These are phyloP conservation scores for Parathielavia hyrcaniae DNA, from an alignment of 495 filamentous ascomycete species.

Conservation along the genomic window DNA sequence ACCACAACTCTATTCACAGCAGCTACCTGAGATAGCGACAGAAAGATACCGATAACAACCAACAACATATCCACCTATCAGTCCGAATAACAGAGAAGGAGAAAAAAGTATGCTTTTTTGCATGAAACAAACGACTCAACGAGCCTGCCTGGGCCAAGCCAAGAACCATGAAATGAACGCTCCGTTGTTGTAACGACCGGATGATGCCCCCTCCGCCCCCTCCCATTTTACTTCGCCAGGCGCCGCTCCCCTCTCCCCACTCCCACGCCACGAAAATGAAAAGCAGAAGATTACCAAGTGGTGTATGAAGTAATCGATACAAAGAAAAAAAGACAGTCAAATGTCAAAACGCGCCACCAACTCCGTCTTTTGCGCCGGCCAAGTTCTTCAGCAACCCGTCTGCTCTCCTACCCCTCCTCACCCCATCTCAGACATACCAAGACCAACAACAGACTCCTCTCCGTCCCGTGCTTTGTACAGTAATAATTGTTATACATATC, in stretches of 20 bases:
- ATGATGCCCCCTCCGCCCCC: constrained; percentile 4
- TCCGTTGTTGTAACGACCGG: constrained; percentile 1
- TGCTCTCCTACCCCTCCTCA: background rate
- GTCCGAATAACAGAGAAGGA: background rate
- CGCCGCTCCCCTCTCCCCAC: background rate
- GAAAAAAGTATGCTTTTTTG: background rate
- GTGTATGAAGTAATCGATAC: too few species aligned
- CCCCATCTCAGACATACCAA: too few species aligned
- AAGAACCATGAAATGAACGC: background rate
- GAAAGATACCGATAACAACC: background rate
- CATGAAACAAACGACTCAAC: background rate
- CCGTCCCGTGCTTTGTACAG: constrained; percentile 12
- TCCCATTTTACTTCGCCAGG: constrained; percentile 15
- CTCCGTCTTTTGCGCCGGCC: background rate
- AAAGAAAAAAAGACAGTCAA: too few species aligned
- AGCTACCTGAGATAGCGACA: too few species aligned
- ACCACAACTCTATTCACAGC: too few species aligned
- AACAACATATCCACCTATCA: background rate
- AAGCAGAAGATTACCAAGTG: background rate
- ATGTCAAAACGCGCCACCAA: background rate
- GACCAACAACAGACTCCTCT: background rate
- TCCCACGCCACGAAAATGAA: background rate
- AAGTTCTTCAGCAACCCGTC: background rate
- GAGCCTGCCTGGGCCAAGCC: background rate
- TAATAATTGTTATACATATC: constrained; percentile 18